phyloP scores from a whole-genome alignment of 164 flowering plant genomes.

The Aristolochia fimbriata region DNA sequence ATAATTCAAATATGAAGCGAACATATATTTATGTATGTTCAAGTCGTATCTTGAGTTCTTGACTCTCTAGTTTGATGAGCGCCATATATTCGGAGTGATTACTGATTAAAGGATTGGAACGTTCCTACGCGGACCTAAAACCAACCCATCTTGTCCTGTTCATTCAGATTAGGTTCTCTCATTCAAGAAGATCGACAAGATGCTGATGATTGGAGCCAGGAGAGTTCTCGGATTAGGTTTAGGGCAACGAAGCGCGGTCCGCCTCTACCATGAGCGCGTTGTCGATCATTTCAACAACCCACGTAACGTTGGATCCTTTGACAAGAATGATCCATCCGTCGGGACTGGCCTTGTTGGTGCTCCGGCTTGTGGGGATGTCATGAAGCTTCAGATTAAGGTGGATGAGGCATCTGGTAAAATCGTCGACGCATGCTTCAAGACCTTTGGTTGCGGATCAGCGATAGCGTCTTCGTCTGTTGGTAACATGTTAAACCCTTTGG shows the following conservation, averaged over 20 bases:
- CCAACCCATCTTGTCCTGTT: too few species aligned
- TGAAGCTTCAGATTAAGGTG: constrained; percentile 93
- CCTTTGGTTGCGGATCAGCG: constrained; percentile 77
- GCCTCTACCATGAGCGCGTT: constrained; percentile 86
- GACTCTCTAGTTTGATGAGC: too few species aligned
- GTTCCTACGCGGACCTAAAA: too few species aligned
- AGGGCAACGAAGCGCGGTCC: constrained; percentile 8
- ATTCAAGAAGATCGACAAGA: constrained; percentile 3
- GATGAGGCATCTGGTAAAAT: constrained; percentile 71
- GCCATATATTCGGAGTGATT: too few species aligned
- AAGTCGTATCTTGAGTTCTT: too few species aligned
- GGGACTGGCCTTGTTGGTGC: constrained; percentile 99
- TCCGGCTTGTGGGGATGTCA: constrained; percentile 98
- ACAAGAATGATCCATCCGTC: constrained; percentile 81
- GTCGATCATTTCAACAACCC: constrained; percentile 96
- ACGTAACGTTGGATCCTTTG: constrained; percentile 90
- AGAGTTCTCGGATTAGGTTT: constrained; percentile 17
- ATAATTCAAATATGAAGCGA: too few species aligned
- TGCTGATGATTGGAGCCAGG: constrained; percentile 20
- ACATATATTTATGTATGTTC: too few species aligned
- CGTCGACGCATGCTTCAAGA: constrained; percentile 84
- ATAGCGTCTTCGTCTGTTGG: constrained; percentile 64
- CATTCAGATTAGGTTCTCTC: too few species aligned
- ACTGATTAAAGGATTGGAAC: too few species aligned
- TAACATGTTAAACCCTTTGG: constrained; percentile 8